Percentiles rank a stretch among this genome's conserved stretches.
Conservation (phyloP, 345 rosid species). For the Populus euphratica region DNA sequence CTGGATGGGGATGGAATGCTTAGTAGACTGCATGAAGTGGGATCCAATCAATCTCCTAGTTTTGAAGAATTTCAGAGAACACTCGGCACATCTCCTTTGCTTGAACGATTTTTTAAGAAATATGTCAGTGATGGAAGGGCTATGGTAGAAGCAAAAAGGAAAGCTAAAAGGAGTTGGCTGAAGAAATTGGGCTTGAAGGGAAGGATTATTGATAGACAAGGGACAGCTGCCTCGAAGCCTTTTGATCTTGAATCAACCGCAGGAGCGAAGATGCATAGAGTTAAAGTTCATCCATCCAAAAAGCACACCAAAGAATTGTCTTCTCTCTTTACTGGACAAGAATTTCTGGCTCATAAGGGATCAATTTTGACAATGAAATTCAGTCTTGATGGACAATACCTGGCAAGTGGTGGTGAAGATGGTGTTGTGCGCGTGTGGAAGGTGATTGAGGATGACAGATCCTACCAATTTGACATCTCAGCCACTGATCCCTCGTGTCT, state of each 20-base stretch:
- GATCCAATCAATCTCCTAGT: slow-evolving; percentile 41
- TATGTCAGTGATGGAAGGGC: slow-evolving; percentile 20
- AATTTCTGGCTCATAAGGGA: slow-evolving; percentile 66
- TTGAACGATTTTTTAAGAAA: slow-evolving; percentile 16
- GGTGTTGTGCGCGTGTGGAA: slow-evolving; percentile 67
- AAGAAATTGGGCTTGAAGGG: slow-evolving; percentile 43
- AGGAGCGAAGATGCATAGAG: slow-evolving; percentile 27
- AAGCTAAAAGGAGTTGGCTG: slow-evolving; percentile 45
- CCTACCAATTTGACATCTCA: slow-evolving; percentile 37
- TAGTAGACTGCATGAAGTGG: slow-evolving; percentile 31
- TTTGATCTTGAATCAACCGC: slow-evolving; percentile 30
- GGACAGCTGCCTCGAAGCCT: slow-evolving; percentile 16
- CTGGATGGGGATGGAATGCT: slow-evolving; percentile 26
- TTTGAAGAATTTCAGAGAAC: slow-evolving; percentile 46
- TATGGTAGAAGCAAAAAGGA: slow-evolving; percentile 23
- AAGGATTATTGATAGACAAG: slow-evolving; percentile 29
- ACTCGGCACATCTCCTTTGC: slow-evolving; percentile 26
- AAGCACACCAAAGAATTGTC: slow-evolving; percentile 66
- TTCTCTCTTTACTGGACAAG: slow-evolving; percentile 63
- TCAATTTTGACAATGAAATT: slow-evolving; percentile 71
- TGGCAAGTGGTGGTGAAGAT: slow-evolving; percentile 81
- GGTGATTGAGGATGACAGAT: slow-evolving; percentile 53
- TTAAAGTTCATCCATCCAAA: slow-evolving; percentile 25
- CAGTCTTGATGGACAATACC: slow-evolving; percentile 60
- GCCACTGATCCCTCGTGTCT: slow-evolving; percentile 47